Evolutionary conservation across 257 asterid genomes (phyloP).

Genomic region (Lycium ferocissimum): DNA sequence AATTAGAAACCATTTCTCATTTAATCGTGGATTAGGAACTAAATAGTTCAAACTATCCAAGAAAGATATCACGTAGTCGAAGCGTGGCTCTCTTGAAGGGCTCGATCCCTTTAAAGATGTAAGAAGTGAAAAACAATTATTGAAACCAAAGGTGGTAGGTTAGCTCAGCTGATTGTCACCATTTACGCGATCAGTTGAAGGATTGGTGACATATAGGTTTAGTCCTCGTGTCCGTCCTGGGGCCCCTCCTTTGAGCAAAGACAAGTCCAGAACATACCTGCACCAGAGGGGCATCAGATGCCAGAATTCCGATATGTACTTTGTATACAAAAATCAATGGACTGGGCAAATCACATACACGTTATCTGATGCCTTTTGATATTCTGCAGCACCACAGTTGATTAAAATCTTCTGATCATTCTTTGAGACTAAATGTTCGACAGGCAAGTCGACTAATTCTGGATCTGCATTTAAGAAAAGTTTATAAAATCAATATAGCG

Average conservation of each 20-base stretch:
- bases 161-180: constrained; percentile 41
- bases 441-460: constrained; percentile 52
- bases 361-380: constrained; percentile 41
- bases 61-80: not conserved
- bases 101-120: not conserved
- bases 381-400: constrained; percentile 38
- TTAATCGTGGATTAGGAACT: not conserved
- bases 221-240: constrained; percentile 92
- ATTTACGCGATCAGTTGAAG: constrained; percentile 40
- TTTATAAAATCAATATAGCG: not conserved
- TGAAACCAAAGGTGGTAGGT: constrained; percentile 34
- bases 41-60: not conserved
- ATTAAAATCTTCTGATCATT: constrained; percentile 63
- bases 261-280: constrained; percentile 70
- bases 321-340: not conserved
- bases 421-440: constrained; percentile 54
- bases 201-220: constrained; percentile 37
- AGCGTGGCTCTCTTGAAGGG: constrained; percentile 6
- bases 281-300: constrained; percentile 24
- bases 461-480: constrained; percentile 45
- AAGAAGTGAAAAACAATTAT: not conserved
- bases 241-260: constrained; percentile 77
- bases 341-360: constrained; percentile 48
- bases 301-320: constrained; percentile 30
- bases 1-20: constrained; percentile 27